Evolutionary conservation across 2,329 filamentous ascomycete species (phyloP).

Genomic region (Cladosporium sp.): DNA sequence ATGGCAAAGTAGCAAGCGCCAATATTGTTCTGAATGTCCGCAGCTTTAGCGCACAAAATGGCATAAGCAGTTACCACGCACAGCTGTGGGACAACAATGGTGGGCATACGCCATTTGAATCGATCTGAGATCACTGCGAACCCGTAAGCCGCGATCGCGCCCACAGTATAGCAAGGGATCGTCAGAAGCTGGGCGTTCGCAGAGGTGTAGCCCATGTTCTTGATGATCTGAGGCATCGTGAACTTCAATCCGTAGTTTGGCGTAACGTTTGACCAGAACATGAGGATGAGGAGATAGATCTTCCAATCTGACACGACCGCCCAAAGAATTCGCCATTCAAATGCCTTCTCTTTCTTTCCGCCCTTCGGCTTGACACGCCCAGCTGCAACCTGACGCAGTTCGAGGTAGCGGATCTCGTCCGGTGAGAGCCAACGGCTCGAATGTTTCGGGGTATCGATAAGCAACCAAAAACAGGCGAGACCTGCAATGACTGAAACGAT

Average conservation of each 20-base stretch:
- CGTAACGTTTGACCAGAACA: slow-evolving; percentile 27
- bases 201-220: slow-evolving; percentile 22
- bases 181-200: slow-evolving; percentile 24
- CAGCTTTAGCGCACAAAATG: slow-evolving; percentile 20
- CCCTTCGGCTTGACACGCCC: slow-evolving; percentile 33
- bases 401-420: slow-evolving; percentile 26
- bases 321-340: slow-evolving; percentile 33
- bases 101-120: slow-evolving; percentile 27
- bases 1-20: slow-evolving; percentile 22
- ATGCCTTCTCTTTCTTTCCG: slow-evolving; percentile 32
- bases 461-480: slow-evolving; percentile 36
- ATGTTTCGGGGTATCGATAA: slow-evolving; percentile 55
- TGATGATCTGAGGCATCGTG: slow-evolving; percentile 19
- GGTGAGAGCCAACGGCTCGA: slow-evolving; percentile 53
- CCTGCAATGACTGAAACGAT: slow-evolving; percentile 36
- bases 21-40: slow-evolving; percentile 13
- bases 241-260: slow-evolving; percentile 28
- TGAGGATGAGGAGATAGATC: slow-evolving; percentile 40
- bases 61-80: slow-evolving; percentile 24
- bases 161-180: slow-evolving; percentile 27
- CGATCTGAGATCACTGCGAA: slow-evolving; percentile 28
- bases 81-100: slow-evolving; percentile 22
- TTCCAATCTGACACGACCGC: slow-evolving; percentile 47
- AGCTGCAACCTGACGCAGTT: slow-evolving; percentile 5
- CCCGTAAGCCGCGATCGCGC: slow-evolving; percentile 27